These are phyloP conservation scores for Castanea crenata DNA, from an alignment of 306 rosid species.

Conservation along the genomic window DNA sequence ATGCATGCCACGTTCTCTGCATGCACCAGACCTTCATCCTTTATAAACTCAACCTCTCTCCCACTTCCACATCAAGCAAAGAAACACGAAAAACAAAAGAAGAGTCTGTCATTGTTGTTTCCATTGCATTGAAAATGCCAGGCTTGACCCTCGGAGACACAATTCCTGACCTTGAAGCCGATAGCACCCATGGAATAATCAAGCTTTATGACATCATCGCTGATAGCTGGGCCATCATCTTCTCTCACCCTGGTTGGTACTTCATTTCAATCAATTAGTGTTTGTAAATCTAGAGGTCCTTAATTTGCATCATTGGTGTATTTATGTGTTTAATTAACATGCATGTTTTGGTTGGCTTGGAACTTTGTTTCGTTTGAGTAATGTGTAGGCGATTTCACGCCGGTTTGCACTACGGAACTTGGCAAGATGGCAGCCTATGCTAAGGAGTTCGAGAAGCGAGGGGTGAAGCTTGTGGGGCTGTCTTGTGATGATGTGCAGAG, in stretches of 20 bases:
- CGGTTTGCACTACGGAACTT: constrained; percentile 84
- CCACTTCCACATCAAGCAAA: too few relatives aligned
- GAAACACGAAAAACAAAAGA: neutral
- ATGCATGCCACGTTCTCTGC: constrained; percentile 70
- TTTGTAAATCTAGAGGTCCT: neutral
- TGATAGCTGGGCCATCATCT: constrained; percentile 61
- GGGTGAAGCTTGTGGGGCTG: constrained; percentile 68
- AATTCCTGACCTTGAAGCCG: constrained; percentile 64
- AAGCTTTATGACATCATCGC: constrained; percentile 51
- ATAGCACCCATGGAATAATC: constrained; percentile 71
- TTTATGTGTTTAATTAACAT: neutral
- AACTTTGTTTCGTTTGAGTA: neutral
- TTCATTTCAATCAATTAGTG: too few relatives aligned
- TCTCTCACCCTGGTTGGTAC: constrained; percentile 74
- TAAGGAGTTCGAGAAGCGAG: constrained; percentile 39
- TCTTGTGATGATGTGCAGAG: constrained; percentile 66
- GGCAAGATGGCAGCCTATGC: constrained; percentile 62
- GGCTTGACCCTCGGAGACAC: constrained; percentile 84
- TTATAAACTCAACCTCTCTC: constrained; percentile 1
- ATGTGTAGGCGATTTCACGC: constrained; percentile 75
- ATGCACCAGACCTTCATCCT: constrained; percentile 36
- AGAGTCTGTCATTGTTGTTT: neutral
- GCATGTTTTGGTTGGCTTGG: neutral
- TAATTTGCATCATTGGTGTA: neutral
- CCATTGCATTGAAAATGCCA: constrained; percentile 43